A percentile compares a stretch with the other conserved stretches of the same genome.
phyloP scores from a whole-genome alignment of 805 yeast species.

The Zygoascus tannicola region DNA sequence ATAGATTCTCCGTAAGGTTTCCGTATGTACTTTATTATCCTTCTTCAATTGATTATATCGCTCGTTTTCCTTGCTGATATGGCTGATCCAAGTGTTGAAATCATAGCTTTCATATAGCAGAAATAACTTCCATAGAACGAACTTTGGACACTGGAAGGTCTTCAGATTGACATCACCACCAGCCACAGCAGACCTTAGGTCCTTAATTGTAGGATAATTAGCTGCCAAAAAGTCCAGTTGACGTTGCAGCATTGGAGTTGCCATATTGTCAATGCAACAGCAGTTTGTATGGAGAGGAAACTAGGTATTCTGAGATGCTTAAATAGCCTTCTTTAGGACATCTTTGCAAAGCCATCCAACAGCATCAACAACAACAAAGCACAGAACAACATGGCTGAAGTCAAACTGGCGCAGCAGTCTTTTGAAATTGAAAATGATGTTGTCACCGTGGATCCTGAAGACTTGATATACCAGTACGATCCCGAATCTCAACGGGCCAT shows the following conservation, averaged over 20 bases:
- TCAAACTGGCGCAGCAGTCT: not conserved
- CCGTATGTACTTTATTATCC: conserved; percentile 1
- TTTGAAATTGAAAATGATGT: conserved; percentile 11
- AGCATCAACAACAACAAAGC: too few relatives aligned
- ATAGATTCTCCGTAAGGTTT: not conserved
- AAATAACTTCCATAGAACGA: conserved; percentile 17
- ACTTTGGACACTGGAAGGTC: not conserved
- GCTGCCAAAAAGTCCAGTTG: not conserved
- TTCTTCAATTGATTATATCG: conserved; percentile 7
- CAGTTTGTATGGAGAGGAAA: too few relatives aligned
- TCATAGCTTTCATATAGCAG: conserved; percentile 17
- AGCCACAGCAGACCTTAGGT: not conserved
- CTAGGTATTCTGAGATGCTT: too few relatives aligned
- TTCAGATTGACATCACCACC: not conserved
- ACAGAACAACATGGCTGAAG: not conserved
- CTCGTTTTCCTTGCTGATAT: conserved; percentile 5
- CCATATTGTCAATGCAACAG: too few relatives aligned
- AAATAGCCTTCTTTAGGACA: too few relatives aligned
- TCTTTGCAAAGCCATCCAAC: too few relatives aligned
- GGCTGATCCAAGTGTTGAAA: conserved; percentile 12
- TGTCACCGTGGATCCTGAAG: conserved; percentile 9
- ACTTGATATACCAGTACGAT: conserved; percentile 22
- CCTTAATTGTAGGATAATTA: not conserved
- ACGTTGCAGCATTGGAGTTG: not conserved
- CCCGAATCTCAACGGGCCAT: conserved; percentile 22